A percentile compares a stretch with the other conserved stretches of the same genome.
phyloP scores from a whole-genome alignment of 495 filamentous ascomycete species.

The Podospora didyma region DNA sequence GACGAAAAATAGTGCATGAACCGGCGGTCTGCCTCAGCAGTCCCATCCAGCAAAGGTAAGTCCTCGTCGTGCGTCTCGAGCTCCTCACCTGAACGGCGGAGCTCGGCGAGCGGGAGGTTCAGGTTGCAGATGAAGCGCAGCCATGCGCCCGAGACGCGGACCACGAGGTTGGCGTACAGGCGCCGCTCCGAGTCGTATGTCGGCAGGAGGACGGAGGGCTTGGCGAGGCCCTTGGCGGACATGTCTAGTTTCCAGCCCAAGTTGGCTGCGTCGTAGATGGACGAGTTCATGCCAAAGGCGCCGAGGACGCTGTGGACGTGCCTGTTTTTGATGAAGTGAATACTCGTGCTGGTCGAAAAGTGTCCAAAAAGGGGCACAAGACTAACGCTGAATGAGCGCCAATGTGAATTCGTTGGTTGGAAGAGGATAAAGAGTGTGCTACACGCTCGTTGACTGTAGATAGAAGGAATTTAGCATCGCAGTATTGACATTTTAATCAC shows the following conservation, averaged over 20 bases:
- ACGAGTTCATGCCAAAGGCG: not conserved
- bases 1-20: not conserved
- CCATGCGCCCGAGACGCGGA: not conserved
- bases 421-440: not conserved
- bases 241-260: not conserved
- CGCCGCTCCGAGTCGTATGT: not conserved
- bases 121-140: not conserved
- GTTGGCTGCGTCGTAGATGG: not conserved
- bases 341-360: too few species aligned
- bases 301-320: not conserved
- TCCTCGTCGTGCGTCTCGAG: not conserved
- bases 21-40: not conserved
- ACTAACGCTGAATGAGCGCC: not conserved
- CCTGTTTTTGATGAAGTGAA: not conserved
- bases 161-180: not conserved
- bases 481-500: too few species aligned
- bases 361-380: too few species aligned
- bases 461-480: not conserved
- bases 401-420: not conserved
- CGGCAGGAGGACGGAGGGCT: not conserved
- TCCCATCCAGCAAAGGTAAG: not conserved
- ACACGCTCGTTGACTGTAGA: not conserved
- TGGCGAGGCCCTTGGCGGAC: not conserved
- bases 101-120: not conserved
- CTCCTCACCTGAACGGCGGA: not conserved